phyloP scores from a whole-genome alignment of 148 eudicot genomes.

The Rhododendron vialii region DNA sequence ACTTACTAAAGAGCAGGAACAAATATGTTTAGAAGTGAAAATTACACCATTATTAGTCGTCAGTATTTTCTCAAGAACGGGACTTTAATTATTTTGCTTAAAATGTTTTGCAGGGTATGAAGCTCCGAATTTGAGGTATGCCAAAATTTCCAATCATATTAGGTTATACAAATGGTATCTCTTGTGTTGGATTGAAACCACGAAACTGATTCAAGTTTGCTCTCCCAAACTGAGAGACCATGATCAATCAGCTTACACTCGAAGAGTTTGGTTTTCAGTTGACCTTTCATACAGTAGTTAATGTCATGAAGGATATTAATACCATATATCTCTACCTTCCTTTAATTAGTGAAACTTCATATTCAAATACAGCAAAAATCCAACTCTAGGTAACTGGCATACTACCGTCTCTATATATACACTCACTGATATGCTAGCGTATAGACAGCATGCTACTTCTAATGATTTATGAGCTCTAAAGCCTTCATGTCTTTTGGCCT shows the following conservation, averaged over 20 bases:
- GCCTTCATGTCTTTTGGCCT: not conserved
- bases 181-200: not conserved
- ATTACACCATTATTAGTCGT: not conserved
- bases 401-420: not conserved
- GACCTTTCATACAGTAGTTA: not conserved
- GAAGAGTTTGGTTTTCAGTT: not conserved
- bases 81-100: not conserved
- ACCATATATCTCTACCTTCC: not conserved
- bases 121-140: constrained; percentile 67
- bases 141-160: not conserved
- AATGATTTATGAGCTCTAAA: not conserved
- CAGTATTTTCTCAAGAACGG: not conserved
- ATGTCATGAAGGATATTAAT: not conserved
- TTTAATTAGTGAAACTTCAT: not conserved
- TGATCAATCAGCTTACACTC: not conserved
- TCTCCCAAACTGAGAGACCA: not conserved
- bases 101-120: constrained; percentile 48
- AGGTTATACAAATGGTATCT: not conserved
- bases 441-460: not conserved
- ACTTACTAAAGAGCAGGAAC: not conserved
- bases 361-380: not conserved
- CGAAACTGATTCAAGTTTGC: not conserved
- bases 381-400: not conserved
- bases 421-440: not conserved
- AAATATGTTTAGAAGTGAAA: not conserved